Evolutionary conservation across 768 basidiomycete species (phyloP), one percentile per base, ranked within the genome.

Genomic region (Rhizopogon sp.): DNA sequence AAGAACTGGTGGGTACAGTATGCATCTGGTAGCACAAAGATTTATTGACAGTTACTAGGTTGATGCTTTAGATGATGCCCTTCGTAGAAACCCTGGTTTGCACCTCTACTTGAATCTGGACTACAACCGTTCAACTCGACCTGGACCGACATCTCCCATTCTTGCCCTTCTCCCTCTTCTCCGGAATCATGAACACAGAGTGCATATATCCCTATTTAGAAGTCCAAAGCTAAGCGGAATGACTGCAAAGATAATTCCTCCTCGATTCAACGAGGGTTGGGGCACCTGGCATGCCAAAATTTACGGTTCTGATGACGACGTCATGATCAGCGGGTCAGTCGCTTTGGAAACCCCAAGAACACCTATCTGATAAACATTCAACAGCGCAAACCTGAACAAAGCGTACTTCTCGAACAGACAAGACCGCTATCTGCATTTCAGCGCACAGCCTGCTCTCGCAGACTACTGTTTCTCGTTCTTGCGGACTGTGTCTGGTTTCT

Each of bases 241-340:
- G 28, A 76, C 90, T 68, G 82, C 89, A 31, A 80, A 77, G 53
- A 57, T 96, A 29, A 85, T 98, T 6, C 97, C 97, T 6, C 87
- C 90, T 22, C 79, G 97, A 52, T 97, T 93, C 72, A 96, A 99
- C 62, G 97, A 99, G 72, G 97, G 95, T 1, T 98, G 94, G 90
- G 96, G 95, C 0, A 93, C 95, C 2, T 98, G 95, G 95, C 97
- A 98, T 67, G 88, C 92, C 3, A 99, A 99, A 71, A 80, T 94
- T 54, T 99, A 99, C 64, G 93, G 93, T 17, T 87, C 81, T 0
- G 97, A 99, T 66, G 87, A 98, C 65, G 85, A 95, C 52, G 79
- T 99, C 42, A 84, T 99, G 68, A 84, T 99, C 57, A 92, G 85
- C 62, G 97, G 97, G 96, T 96, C 60, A 71, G 83, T 69, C 55